Base-by-base conservation (phyloP, 768 basidiomycete genomes). In the Mycena maculata region DNA sequence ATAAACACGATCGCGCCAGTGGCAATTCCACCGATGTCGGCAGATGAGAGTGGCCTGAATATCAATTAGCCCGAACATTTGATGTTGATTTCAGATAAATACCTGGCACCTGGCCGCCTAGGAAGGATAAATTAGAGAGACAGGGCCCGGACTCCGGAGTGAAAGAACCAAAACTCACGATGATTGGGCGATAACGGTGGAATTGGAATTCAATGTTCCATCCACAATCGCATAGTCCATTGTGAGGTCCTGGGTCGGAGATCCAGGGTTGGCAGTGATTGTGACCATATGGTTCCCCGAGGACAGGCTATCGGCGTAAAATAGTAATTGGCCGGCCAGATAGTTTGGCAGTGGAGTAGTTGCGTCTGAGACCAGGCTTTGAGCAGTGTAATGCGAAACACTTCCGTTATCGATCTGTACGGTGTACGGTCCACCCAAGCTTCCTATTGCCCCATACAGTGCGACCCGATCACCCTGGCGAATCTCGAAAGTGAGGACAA, bases 401-500 rank as follows among this genome's bases (percentile, higher is more conserved):
- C 1, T 41, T 16, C 33, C 28, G 44, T 47, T 30, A 38, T 67
- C 65, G 18, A 67, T 23, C 12, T 60, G 52, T 2, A 49, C 58
- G 16, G 20, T 36, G 44, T 49, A 60, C 15, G 41, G 49, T 4
- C 57, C 65, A n/a, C 58, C 65, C 22, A 54, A 52, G 5, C 18
- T 5, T 8, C 65, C 58, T 25, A 66, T 60, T 11, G 65, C 41
- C 0, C 65, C 65, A 22, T 66, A 66, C 9, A 66, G n/a, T 2
- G 58, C 65, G 8, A 66, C 65, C 18, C 65, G 45, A 15, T 66
- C 65, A 25, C 65, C 65, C 57, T 60, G n/a, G 1, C 2, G 15
- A 8, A 25, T 47, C n/a, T n/a, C 38, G 6, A 50, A 8, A 50
- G 20, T 20, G 22, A 47, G 7, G 18, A 18, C 25, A 3, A 1